These are phyloP conservation scores for Candida sojae DNA, from an alignment of 1,139 yeast species.

Conservation along the genomic window DNA sequence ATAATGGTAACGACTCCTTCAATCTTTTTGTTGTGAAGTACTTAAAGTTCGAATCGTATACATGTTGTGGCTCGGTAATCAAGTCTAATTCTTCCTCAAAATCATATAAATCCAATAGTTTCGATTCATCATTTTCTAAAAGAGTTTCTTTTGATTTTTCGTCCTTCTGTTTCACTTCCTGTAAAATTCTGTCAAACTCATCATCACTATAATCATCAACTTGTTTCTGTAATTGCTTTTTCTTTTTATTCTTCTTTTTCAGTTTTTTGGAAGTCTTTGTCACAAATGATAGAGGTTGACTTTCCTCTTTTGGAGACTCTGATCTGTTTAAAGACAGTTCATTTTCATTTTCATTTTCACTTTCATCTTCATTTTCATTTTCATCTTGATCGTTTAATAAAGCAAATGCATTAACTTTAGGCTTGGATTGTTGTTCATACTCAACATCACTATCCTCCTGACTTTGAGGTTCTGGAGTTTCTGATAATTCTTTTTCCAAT, in stretches of 20 bases:
- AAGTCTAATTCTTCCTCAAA: constrained; percentile 33
- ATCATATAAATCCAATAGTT: constrained; percentile 30
- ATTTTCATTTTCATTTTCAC: background rate
- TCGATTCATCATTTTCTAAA: constrained; percentile 21
- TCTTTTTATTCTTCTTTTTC: constrained; percentile 19
- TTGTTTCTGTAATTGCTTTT: constrained; percentile 18
- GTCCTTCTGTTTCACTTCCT: constrained; percentile 36
- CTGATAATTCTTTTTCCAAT: constrained; percentile 24
- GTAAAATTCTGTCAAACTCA: constrained; percentile 43
- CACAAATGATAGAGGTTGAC: background rate
- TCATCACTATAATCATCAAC: constrained; percentile 35
- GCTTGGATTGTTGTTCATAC: background rate
- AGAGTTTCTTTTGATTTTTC: constrained; percentile 7
- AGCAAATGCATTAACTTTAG: constrained; percentile 54
- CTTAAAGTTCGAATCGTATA: constrained; percentile 46
- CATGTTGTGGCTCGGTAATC: constrained; percentile 38
- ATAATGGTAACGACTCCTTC: constrained; percentile 35
- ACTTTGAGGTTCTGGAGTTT: background rate
- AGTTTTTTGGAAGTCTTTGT: constrained; percentile 8
- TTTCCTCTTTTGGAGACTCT: background rate
- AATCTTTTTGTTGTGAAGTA: constrained; percentile 47
- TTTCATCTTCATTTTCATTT: constrained; percentile 27
- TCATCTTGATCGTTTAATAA: constrained; percentile 46
- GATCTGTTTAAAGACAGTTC: constrained; percentile 1
- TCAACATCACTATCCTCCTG: constrained; percentile 14